Conservation (phyloP, 176 grass and related monocot genomes). For the Avena atlantica region DNA sequence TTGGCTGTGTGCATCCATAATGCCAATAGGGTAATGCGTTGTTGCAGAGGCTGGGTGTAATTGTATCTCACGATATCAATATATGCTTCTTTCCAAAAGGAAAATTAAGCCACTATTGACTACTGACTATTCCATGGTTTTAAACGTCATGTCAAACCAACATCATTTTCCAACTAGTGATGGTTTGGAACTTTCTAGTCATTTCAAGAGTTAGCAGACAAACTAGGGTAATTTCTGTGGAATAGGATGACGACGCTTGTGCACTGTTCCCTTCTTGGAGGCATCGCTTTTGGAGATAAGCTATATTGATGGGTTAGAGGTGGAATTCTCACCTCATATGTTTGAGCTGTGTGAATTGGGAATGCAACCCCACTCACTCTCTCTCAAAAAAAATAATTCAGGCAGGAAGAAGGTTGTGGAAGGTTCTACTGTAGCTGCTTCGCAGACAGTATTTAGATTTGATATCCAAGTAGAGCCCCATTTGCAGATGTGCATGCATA, state of each 20-base stretch:
- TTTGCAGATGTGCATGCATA: constrained; percentile 20
- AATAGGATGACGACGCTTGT: not conserved
- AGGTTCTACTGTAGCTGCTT: constrained; percentile 22
- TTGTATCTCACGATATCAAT: too few relatives aligned
- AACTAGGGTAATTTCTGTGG: not conserved
- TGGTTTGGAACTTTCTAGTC: not conserved
- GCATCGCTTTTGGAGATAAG: too few relatives aligned
- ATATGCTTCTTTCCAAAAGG: too few relatives aligned
- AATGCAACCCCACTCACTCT: not conserved
- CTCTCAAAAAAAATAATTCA: not conserved
- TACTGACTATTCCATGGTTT: too few relatives aligned
- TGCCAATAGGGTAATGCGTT: too few relatives aligned
- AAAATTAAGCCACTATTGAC: too few relatives aligned
- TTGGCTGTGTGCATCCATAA: too few relatives aligned
- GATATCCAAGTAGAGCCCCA: not conserved
- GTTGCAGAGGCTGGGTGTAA: too few relatives aligned
- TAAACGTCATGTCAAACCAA: not conserved
- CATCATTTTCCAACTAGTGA: not conserved
- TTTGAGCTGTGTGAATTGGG: not conserved
- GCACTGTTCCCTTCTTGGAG: too few relatives aligned
- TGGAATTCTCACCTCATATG: constrained; percentile 7
- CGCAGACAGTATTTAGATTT: not conserved
- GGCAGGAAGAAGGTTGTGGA: not conserved
- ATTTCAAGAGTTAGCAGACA: constrained; percentile 2
- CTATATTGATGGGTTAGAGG: not conserved